phyloP scores from a whole-genome alignment of 305 asterid genomes.

The Fraxinus sp. region DNA sequence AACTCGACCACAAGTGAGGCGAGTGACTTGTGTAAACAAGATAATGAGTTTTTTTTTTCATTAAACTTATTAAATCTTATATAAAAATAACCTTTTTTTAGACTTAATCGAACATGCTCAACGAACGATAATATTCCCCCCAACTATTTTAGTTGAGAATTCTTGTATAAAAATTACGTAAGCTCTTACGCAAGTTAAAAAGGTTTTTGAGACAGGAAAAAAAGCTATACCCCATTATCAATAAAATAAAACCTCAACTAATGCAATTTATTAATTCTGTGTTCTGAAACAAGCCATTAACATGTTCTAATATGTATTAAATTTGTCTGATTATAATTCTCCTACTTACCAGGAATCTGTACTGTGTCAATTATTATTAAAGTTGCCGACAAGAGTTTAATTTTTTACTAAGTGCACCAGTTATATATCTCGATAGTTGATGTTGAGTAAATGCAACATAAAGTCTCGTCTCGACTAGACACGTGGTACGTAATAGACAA shows the following conservation, averaged over 20 bases:
- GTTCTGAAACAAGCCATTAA: neutral
- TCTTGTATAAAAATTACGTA: constrained; percentile 22
- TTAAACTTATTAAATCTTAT: too few species aligned
- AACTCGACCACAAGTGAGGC: too few species aligned
- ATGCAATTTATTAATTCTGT: neutral
- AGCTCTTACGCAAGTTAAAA: constrained; percentile 42
- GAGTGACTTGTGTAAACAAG: too few species aligned
- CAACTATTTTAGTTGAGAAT: neutral
- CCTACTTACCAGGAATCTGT: constrained; percentile 15
- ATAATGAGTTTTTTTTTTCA: too few species aligned
- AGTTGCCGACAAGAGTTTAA: constrained; percentile 4
- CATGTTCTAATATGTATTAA: neutral
- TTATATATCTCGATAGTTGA: neutral
- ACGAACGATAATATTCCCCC: neutral
- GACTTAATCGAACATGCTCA: neutral
- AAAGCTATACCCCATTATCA: neutral
- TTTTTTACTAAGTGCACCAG: neutral
- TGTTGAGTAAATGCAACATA: neutral
- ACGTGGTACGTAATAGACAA: neutral
- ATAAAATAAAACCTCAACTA: neutral
- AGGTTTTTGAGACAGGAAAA: neutral
- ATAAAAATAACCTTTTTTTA: too few species aligned
- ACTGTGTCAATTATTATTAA: constrained; percentile 2
- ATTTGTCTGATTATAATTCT: neutral
- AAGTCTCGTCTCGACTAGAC: neutral